phyloP scores from a whole-genome alignment of 2,329 filamentous ascomycete species.

The Graphilbum ipis-grandicollis region DNA sequence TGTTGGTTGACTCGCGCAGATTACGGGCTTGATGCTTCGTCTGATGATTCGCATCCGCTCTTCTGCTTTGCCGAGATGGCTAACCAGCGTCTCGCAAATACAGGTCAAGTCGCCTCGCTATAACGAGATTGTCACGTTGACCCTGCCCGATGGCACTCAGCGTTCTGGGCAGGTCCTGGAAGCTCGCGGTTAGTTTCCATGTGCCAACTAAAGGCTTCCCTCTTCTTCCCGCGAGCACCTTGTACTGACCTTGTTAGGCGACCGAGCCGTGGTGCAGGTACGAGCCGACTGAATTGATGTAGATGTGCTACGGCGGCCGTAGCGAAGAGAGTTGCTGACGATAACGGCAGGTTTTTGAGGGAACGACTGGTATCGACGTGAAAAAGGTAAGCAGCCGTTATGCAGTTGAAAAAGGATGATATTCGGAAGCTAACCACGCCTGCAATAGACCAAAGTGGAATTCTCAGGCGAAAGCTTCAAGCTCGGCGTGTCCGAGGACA shows the following conservation, averaged over 20 bases:
- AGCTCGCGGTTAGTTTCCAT: conserved; percentile 69
- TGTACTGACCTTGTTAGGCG: no score
- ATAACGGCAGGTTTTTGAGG: conserved; percentile 69
- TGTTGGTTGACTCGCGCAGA: conserved; percentile 31
- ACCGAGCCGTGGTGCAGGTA: conserved; percentile 90
- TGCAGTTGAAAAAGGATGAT: no score
- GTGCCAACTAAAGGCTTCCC: no score
- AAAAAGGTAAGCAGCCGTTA: conserved; percentile 58
- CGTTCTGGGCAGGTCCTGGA: conserved; percentile 92
- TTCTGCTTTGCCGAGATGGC: conserved; percentile 3
- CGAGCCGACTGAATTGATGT: no score
- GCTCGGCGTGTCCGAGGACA: conserved; percentile 97
- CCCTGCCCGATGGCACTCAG: conserved; percentile 85
- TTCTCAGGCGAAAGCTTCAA: conserved; percentile 96
- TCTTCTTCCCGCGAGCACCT: no score
- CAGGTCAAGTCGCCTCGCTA: conserved; percentile 95
- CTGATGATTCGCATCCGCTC: background rate
- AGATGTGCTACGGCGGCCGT: no score
- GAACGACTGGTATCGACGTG: conserved; percentile 91
- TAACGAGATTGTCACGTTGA: conserved; percentile 96
- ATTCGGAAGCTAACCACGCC: no score
- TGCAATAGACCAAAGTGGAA: conserved; percentile 72
- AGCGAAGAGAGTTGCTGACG: background rate
- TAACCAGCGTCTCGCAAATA: conserved; percentile 10
- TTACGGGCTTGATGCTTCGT: background rate